Evolutionary conservation across 1,284 basidiomycete species (phyloP), one percentile per base, ranked within the genome.

Genomic region (Ganoderma leucocontextum): DNA sequence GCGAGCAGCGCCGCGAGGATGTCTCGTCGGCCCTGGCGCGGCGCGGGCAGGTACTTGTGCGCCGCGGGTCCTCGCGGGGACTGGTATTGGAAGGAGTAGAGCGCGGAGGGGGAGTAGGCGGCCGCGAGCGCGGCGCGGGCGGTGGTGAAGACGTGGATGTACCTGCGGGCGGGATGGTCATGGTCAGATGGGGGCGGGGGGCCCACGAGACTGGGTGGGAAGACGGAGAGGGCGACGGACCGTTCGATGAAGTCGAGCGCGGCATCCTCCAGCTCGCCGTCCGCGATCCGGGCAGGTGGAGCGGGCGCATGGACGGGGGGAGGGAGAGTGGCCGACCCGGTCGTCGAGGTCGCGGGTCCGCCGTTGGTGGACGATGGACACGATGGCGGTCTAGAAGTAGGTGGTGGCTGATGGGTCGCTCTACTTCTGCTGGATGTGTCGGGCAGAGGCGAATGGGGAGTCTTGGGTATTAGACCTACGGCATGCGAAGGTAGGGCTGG

Each of bases 41-140:
- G 60, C 0, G 52, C 29, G 9, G 66, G 8, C 8, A 62, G 60
- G 17, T n/a, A 64, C 38, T 17, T 25, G n/a, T 42, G 41, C 53
- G 22, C 57, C 29, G 15, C 9, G 44, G 15, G 64, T 10, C 19
- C 22, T 4, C 33, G 53, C 1, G 44, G 49, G 60, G 19, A 41
- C 29, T 65, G 62, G 12, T 49, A 53, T 25, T 64, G 73, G 25
- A 73, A 53, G 38, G 78, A 78, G 62, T 78, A 75, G 2, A 73
- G 73, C 1, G 76, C 78, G 19, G 63, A 25, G 36, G 63, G 74
- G 0, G 75, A 72, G 70, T 78, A 79, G 19, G 77, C 77, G 33
- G 68, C 66, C 0, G 74, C 74, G 7, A 79, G 73, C 29, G 66
- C 59, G 1, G 75, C 64, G 62, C 78, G 77, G 62, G 77, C 75